Base-by-base conservation (phyloP, 495 filamentous ascomycete species). In the Stereocaulon alpinum region DNA sequence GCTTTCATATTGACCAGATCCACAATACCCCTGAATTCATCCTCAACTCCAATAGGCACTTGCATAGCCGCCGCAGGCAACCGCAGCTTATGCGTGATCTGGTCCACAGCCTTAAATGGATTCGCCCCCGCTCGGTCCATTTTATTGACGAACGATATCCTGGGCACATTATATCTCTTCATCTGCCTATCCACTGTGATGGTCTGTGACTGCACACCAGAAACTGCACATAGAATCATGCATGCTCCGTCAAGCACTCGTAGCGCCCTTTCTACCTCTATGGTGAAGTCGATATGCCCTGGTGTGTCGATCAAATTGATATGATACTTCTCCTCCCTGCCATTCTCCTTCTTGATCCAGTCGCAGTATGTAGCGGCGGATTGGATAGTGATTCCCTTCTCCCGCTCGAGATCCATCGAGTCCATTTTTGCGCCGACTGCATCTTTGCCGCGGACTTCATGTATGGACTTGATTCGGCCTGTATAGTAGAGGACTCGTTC, bases 51-150 rank as follows among this genome's bases (percentile, higher is more conserved):
- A 69, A 99, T 96, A 2, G 94, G 94, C 15, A 99, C 86, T 72
- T 99, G 94, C 30, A 99, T 79, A 9, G 94, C 92, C 2, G 94
- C 94, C 1, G 94, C 94, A 6, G 88, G 83, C 17, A 99, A 80
- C 73, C 89, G 87, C 53, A 99, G 80, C 74, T 97, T 97, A 64
- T 82, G 81, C 73, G 95, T 96, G 76, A 99, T 96, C 77, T 95
- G 89, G 24, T 97, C 93, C 48, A 97, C 83, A 1, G 90, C 91
- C 74, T 94, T 96, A 83, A 93, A 99, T 3, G 94, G 94, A 69
- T 99, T 97, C 58, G 94, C 89, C 51, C 94, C 94, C 85, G 95
- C 95, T 59, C 94, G 89, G 68, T 99, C 94, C 94, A 99, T 99
- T 80, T 99, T 99, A 77, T 99, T 99, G 65, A 99, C 79, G 70